phyloP scores from a whole-genome alignment of 495 filamentous ascomycete species.

The Physcia stellaris region DNA sequence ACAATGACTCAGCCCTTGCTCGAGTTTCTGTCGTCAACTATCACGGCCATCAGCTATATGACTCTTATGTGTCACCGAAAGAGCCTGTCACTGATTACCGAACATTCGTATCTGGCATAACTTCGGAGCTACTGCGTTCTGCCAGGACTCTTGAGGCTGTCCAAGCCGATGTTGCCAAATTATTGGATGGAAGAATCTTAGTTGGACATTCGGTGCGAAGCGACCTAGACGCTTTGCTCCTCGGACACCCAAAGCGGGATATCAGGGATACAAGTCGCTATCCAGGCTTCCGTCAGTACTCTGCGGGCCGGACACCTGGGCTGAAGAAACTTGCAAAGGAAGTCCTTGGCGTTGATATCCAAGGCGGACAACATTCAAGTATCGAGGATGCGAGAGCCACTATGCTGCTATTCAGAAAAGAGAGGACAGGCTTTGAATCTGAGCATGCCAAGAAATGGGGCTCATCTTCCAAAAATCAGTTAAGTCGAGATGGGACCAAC shows the following conservation, averaged over 20 bases:
- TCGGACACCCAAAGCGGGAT: conserved; percentile 61
- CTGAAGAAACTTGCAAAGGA: conserved; percentile 63
- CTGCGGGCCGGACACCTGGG: conserved; percentile 63
- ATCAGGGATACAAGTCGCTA: conserved; percentile 77
- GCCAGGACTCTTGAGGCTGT: conserved; percentile 62
- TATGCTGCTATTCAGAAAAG: conserved; percentile 71
- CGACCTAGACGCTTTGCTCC: conserved; percentile 61
- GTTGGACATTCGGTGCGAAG: conserved; percentile 86
- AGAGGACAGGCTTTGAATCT: conserved; percentile 71
- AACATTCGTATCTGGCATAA: conserved; percentile 70
- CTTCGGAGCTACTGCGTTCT: conserved; percentile 49
- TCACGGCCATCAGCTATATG: conserved; percentile 79
- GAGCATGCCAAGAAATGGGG: conserved; percentile 57
- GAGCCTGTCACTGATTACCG: conserved; percentile 77
- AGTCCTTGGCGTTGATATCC: conserved; percentile 71
- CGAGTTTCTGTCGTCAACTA: conserved; percentile 83
- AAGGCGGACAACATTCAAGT: conserved; percentile 57
- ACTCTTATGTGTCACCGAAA: conserved; percentile 72
- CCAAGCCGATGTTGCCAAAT: conserved; percentile 54
- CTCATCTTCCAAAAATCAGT: conserved; percentile 27
- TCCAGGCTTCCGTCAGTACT: conserved; percentile 56
- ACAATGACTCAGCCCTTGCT: conserved; percentile 58
- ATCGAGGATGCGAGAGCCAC: conserved; percentile 83
- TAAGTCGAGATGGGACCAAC: conserved; percentile 24
- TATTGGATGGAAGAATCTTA: conserved; percentile 60